Evolutionary conservation across 257 asterid species (phyloP), one percentile per base, ranked within the genome.

Genomic region (Nicotiana noctiflora): DNA sequence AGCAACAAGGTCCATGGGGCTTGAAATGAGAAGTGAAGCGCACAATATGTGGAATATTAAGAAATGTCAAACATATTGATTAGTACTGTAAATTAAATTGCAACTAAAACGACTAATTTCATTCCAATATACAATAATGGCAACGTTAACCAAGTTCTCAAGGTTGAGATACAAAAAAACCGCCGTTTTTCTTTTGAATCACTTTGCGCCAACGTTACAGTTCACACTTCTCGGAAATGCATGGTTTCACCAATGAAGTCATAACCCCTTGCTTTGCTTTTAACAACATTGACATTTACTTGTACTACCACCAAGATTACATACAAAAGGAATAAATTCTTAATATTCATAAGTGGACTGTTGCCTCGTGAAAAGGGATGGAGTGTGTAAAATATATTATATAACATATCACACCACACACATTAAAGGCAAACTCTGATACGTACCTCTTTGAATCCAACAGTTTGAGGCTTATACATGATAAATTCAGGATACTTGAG

Each of bases 401-500:
- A 72, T 21, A 44, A 68, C 40, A 11, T 23, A 23, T 72, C 40
- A 32, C 40, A 32, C 23, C 37, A 72, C 40, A 46, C 40, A 46
- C 14, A 72, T 72, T 81, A n/a, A 72, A 60, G 37, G 51, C 12
- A 75, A 72, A 68, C 18, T 55, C 65, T 46, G 46, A 32, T 27
- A n/a, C 8, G 34, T 60, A 83, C 88, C 86, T 86, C 87, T 77
- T 52, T 82, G 90, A 86, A 87, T 90, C 93, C 88, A 89, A 88
- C 76, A n/a, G 85, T 90, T 6, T 89, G 90, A 59, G 99, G 99
- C 79, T 19, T 93, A 84, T 95, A 95, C 87, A 90, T 18, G 85
- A 95, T 93, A 85, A 89, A 92, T 83, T 95, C 92, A 0, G 92
- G 97, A 86, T 76, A 89, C 83, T 92, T 92, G 81, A 95, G 94